A percentile compares a stretch with the other conserved stretches of the same genome.
These are phyloP conservation scores for Aspergillus olivimuriae DNA, from an alignment of 495 filamentous ascomycete species.

Conservation along the genomic window DNA sequence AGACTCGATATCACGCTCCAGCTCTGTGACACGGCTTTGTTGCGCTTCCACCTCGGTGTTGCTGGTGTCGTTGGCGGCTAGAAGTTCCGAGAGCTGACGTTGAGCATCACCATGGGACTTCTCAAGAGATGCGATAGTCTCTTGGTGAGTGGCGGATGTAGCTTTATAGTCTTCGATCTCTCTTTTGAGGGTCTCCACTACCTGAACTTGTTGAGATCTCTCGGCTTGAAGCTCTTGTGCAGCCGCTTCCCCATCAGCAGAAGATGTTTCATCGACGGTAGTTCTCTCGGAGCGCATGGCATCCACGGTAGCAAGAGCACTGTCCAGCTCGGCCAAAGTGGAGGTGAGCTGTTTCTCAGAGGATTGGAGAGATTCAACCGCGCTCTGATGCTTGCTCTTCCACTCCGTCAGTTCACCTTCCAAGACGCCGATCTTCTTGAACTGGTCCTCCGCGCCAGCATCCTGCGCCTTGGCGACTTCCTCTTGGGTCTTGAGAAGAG, in stretches of 20 bases:
- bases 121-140: conserved; percentile 61
- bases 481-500: conserved; percentile 45
- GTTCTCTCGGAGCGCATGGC: conserved; percentile 40
- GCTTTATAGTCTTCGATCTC: conserved; percentile 76
- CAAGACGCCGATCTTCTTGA: conserved; percentile 63
- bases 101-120: conserved; percentile 53
- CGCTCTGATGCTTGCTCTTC: conserved; percentile 66
- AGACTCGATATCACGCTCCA: conserved; percentile 50
- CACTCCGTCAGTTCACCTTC: conserved; percentile 68
- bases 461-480: conserved; percentile 37
- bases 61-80: conserved; percentile 22
- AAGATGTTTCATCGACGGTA: conserved; percentile 19
- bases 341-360: conserved; percentile 67
- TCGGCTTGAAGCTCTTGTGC: conserved; percentile 46
- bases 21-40: conserved; percentile 46
- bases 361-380: conserved; percentile 63
- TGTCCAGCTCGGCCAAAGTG: conserved; percentile 67
- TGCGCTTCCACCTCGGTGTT: conserved; percentile 40
- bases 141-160: conserved; percentile 55
- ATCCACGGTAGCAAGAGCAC: conserved; percentile 39
- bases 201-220: conserved; percentile 53
- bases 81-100: conserved; percentile 45
- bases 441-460: conserved; percentile 44
- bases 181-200: conserved; percentile 59
- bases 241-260: conserved; percentile 38